A percentile compares a stretch with the other conserved stretches of the same genome.
Evolutionary conservation across 495 filamentous ascomycete species (phyloP).

Genomic region (Talaromyces ruber): DNA sequence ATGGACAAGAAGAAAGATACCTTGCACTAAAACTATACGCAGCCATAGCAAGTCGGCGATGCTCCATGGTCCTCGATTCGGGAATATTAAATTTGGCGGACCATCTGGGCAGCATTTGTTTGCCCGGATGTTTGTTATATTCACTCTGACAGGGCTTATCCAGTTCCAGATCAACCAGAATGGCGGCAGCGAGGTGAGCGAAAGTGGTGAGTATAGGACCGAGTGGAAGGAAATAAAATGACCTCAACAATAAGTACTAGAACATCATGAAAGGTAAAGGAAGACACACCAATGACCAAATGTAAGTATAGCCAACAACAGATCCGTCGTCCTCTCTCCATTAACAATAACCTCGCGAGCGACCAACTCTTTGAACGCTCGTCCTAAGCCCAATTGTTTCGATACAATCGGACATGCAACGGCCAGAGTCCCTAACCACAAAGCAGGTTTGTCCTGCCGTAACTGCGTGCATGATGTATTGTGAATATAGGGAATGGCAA

Average conservation of each 20-base stretch:
- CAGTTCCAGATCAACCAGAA: slow-evolving; percentile 41
- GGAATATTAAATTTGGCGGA: slow-evolving; percentile 7
- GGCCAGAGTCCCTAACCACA: slow-evolving; percentile 42
- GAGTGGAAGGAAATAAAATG: slow-evolving; percentile 5
- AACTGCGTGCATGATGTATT: slow-evolving; percentile 28
- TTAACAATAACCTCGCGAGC: slow-evolving; percentile 35
- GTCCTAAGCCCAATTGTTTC: slow-evolving; percentile 21
- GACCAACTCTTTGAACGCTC: slow-evolving; percentile 22
- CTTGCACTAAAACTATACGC: slow-evolving; percentile 36
- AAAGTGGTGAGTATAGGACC: slow-evolving; percentile 16
- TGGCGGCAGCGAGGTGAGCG: slow-evolving; percentile 33
- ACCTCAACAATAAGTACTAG: slow-evolving; percentile 4
- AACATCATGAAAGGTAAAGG: background rate
- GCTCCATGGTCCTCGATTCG: slow-evolving; percentile 25
- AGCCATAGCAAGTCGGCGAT: slow-evolving; percentile 36
- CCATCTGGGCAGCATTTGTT: background rate
- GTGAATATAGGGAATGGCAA: slow-evolving; percentile 22
- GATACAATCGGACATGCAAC: slow-evolving; percentile 20
- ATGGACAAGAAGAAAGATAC: slow-evolving; percentile 13
- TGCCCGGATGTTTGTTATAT: background rate
- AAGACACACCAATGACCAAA: slow-evolving; percentile 24
- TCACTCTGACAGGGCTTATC: slow-evolving; percentile 25
- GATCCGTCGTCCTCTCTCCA: slow-evolving; percentile 34
- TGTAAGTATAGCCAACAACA: slow-evolving; percentile 35
- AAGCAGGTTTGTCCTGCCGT: slow-evolving; percentile 29